Percentiles rank a stretch among this genome's conserved stretches.
phyloP scores from a whole-genome alignment of 306 rosid species.

The Quercus parvula region DNA sequence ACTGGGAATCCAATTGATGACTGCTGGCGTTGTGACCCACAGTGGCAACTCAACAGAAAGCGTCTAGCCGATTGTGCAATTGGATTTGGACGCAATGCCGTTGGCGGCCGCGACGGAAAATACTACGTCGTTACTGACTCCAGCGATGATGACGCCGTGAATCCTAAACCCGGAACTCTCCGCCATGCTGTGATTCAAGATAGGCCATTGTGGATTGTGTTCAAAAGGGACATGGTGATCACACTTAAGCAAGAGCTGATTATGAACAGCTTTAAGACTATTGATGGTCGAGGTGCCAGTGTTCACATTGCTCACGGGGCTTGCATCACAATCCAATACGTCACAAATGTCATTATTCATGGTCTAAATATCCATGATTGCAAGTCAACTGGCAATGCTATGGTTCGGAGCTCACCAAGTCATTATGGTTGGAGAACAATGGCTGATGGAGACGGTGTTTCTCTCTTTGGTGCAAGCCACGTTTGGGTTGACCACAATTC shows the following conservation, averaged over 20 bases:
- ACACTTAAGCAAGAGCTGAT: slow-evolving; percentile 82
- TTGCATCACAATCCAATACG: slow-evolving; percentile 80
- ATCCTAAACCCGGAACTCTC: slow-evolving; percentile 81
- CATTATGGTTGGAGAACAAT: slow-evolving; percentile 95
- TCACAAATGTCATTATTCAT: slow-evolving; percentile 85
- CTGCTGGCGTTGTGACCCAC: slow-evolving; percentile 92
- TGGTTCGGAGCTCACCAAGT: slow-evolving; percentile 91
- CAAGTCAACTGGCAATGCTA: slow-evolving; percentile 86
- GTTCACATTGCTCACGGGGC: slow-evolving; percentile 93
- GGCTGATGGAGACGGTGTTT: slow-evolving; percentile 89
- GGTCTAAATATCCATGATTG: slow-evolving; percentile 86
- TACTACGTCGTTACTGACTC: slow-evolving; percentile 73
- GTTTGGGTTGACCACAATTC: slow-evolving; percentile 94
- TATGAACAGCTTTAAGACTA: slow-evolving; percentile 97
- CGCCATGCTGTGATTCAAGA: slow-evolving; percentile 94
- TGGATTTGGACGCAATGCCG: slow-evolving; percentile 88
- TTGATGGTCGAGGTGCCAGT: slow-evolving; percentile 79
- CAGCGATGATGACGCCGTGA: slow-evolving; percentile 60
- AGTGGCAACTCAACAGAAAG: slow-evolving; percentile 70
- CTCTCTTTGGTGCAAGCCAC: slow-evolving; percentile 81
- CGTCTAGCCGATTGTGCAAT: slow-evolving; percentile 71
- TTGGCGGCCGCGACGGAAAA: slow-evolving; percentile 85
- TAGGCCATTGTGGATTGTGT: slow-evolving; percentile 85
- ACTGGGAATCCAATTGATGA: slow-evolving; percentile 94
- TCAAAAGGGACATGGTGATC: slow-evolving; percentile 96